Evolutionary conservation across 306 rosid genomes (phyloP), one percentile per base, ranked within the genome.

Genomic region (Quercus wislizeni): DNA sequence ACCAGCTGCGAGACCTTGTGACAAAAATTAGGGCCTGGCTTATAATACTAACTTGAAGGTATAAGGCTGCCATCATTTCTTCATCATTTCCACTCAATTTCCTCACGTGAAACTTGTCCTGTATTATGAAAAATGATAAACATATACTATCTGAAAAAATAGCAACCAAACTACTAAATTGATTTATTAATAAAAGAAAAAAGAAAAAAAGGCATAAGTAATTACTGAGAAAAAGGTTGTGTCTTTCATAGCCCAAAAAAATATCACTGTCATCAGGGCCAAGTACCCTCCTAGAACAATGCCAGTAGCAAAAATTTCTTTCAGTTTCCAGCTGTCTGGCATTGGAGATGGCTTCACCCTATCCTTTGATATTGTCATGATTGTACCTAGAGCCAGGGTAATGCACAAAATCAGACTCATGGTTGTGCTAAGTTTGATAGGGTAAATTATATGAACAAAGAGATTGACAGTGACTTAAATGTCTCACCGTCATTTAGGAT

Each of bases 331-430:
- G 88, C 96, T 93, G 78, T 96, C 99, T 23, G 99, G 98, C 71
- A 0, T 31, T 35, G 99, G 99, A 78, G 99, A 96, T 84, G 99
- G 97, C 83, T 93, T 93, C 85, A 96, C 99, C 78, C 99, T 76
- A 81, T 96, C 99, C 87, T 96, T 96, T 31, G 99, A 96, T 83
- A 96, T 93, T 70, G 98, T 93, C 99, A 96, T 96, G 78, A 96
- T 96, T 54, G 99, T 96, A 82, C 99, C 99, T 96, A 80, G 28
- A 43, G 52, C 75, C 30, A 72, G 4, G 55, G 57, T 19, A 27
- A 79, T 55, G 68, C 79, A 74, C 69, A 71, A 58, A 69, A 7
- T 81, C 46, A 85, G 70, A 76, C 54, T 79, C 55, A 21, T 67
- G 51, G 74, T 49, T 20, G 17, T 81, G 38, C 77, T 31, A 76